Evolutionary conservation across 352 stramenopile species (phyloP), one percentile per base, ranked within the genome.

Genomic region (Phytophthora sansomeana): DNA sequence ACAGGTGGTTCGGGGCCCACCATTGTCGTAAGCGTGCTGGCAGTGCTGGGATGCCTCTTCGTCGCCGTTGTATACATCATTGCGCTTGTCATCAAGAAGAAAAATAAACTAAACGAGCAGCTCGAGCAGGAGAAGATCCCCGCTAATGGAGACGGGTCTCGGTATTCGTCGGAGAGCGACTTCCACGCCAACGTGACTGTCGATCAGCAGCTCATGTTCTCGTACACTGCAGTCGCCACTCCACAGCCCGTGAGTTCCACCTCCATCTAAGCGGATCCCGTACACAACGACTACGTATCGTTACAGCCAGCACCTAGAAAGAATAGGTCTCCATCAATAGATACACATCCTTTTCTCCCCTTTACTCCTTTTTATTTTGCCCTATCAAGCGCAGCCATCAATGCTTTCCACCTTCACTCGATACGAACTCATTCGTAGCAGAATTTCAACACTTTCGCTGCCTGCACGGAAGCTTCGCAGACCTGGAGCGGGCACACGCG

Each of bases 61-160:
- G 19, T 66, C n/a, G 7, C 55, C 3, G 33, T 70, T n/a, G 24
- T 61, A 4, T 26, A 41, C 16, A 28, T 70, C 8, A 51, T 70
- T 28, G 50, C 39, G 30, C 32, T 70, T n/a, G 33, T 70, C n/a
- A 51, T 46, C 39, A 70, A 55, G 55, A 70, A 70, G 55, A 70
- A 70, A 28, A 43, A 70, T 9, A 33, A 65, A 35, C 36, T 70
- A 8, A 44, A 66, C 46, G 16, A 50, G 28, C 63, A 66, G 36
- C 11, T 70, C 8, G 46, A 66, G 41, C 63, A 66, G 13, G 63
- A 70, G 6, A 70, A 70, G 55, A 17, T 10, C 6, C n/a, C 32
- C 5, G 19, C 49, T 6, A 38, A 41, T 1, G 11, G 13, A n/a
- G 55, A 65, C 11, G 19, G 5, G 19, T 43, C 14, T 24, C 62